Base-by-base conservation (phyloP, 306 rosid genomes). In the Clitoria ternatea region DNA sequence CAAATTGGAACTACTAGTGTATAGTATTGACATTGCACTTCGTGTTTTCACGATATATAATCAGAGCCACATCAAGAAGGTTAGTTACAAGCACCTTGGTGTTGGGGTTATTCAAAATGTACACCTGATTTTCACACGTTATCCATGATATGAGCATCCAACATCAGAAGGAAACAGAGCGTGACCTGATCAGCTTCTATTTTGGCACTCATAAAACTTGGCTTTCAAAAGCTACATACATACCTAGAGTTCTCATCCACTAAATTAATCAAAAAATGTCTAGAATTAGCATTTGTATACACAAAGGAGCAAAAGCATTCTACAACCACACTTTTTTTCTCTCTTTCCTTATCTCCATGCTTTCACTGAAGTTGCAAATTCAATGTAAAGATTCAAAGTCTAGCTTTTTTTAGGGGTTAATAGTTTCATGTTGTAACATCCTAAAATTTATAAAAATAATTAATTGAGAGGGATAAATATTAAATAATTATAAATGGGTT, bases 121-220 rank as follows among this genome's bases (percentile, higher is more conserved):
- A 56, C 71, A 69, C 56, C 62, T 69, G 72, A 59, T 56, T 82
- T 66, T 47, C 71, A 20, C 59, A 61, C 76, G 49, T 61, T 49
- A 37, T 68, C 54, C 52, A 18, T 32, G 45, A 35, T 4, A 20
- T 11, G 23, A 24, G 57, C 65, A 35, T 15, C 13, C n/a, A 54
- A 49, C 49, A 78, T 37, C 36, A 30, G 60, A 7, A 29, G 36
- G 76, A 24, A 15, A 30, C 39, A 43, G 43, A 74, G 23, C 30
- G 22, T 37, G 43, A 35, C 45, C 43, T 61, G 29, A 69, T 36
- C 63, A 53, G 45, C 69, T 45, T 73, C 66, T 55, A 64, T 68
- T 8, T 22, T 48, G 23, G 67, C 70, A 36, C 59, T 61, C 73
- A 27, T 20, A 35, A 40, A 20, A 30, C 37, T 39, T 66, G 45